Conservation (phyloP, 1,139 yeast species). For the Blastobotrys buckinghamii region DNA sequence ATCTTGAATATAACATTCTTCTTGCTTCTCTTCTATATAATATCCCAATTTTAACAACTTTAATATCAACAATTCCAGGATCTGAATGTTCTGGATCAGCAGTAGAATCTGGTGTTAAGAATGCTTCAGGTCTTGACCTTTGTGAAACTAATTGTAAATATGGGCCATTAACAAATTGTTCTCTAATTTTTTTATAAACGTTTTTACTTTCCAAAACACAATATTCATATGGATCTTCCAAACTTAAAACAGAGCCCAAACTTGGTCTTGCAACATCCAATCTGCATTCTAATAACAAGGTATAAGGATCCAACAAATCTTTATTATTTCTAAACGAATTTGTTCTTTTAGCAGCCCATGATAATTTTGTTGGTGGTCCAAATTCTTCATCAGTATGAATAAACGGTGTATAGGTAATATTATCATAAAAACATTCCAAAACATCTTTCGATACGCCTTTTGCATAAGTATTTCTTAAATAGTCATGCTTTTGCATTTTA, state of each 20-base stretch:
- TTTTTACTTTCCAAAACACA: conserved; percentile 23
- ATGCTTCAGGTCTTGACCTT: conserved; percentile 36
- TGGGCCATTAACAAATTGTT: conserved; percentile 32
- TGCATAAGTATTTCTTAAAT: conserved; percentile 43
- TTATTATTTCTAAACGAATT: conserved; percentile 27
- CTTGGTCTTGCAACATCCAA: conserved; percentile 35
- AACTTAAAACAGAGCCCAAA: conserved; percentile 23
- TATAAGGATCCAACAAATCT: conserved; percentile 37
- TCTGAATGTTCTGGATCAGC: conserved; percentile 27
- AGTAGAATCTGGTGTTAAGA: conserved; percentile 21
- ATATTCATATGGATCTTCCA: conserved; percentile 30
- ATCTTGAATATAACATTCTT: conserved; percentile 30
- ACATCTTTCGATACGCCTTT: conserved; percentile 39
- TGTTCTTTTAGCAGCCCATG: conserved; percentile 20
- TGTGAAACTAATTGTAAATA: conserved; percentile 34
- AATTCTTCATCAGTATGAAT: conserved; percentile 36
- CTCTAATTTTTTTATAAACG: conserved; percentile 27
- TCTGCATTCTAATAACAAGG: conserved; percentile 33
- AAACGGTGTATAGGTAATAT: conserved; percentile 53
- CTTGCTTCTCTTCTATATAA: conserved; percentile 35
- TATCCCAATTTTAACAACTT: conserved; percentile 37
- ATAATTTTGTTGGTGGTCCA: conserved; percentile 13
- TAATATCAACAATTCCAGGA: conserved; percentile 38
- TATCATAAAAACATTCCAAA: conserved; percentile 53
- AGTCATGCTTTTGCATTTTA: conserved; percentile 59